phyloP scores from a whole-genome alignment of 495 filamentous ascomycete species.

The Xylaria venustula region DNA sequence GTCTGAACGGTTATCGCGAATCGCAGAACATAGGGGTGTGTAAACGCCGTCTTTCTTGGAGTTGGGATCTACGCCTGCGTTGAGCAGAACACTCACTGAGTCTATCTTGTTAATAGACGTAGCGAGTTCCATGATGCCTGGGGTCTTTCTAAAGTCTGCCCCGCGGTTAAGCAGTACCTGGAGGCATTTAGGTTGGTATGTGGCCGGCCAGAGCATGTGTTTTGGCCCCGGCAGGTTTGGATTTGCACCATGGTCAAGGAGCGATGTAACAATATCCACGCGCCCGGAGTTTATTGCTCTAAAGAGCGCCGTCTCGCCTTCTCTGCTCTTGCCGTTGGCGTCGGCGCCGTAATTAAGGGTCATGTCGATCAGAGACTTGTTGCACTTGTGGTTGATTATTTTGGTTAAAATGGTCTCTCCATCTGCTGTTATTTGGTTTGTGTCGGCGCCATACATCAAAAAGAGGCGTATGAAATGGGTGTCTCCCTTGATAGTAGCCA shows the following conservation, averaged over 20 bases:
- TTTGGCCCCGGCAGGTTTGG: conserved; percentile 52
- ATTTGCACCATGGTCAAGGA: conserved; percentile 50
- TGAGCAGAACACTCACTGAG: conserved; percentile 48
- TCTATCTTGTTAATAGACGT: conserved; percentile 47
- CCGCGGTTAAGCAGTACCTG: conserved; percentile 41
- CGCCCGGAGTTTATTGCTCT: conserved; percentile 42
- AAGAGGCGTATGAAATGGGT: conserved; percentile 44
- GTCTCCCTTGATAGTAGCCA: conserved; percentile 36
- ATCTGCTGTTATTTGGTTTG: conserved; percentile 38
- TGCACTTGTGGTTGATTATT: conserved; percentile 45
- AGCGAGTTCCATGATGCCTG: conserved; percentile 50
- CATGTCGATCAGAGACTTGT: conserved; percentile 42
- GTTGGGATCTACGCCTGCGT: conserved; percentile 51
- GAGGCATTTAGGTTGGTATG: conserved; percentile 38
- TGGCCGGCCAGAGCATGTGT: conserved; percentile 48
- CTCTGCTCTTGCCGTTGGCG: conserved; percentile 49
- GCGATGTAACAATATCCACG: conserved; percentile 42
- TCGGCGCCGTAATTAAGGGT: conserved; percentile 49
- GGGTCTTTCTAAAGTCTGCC: conserved; percentile 43
- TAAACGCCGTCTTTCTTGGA: conserved; percentile 56
- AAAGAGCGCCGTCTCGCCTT: conserved; percentile 50
- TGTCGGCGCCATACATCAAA: conserved; percentile 48
- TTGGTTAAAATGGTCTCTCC: conserved; percentile 49
- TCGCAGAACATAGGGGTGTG: conserved; percentile 56
- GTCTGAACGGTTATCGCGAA: conserved; percentile 51